Evolutionary conservation across 1,284 basidiomycete genomes (phyloP).

Genomic region (Pseudomicrostroma phylloplanum): DNA sequence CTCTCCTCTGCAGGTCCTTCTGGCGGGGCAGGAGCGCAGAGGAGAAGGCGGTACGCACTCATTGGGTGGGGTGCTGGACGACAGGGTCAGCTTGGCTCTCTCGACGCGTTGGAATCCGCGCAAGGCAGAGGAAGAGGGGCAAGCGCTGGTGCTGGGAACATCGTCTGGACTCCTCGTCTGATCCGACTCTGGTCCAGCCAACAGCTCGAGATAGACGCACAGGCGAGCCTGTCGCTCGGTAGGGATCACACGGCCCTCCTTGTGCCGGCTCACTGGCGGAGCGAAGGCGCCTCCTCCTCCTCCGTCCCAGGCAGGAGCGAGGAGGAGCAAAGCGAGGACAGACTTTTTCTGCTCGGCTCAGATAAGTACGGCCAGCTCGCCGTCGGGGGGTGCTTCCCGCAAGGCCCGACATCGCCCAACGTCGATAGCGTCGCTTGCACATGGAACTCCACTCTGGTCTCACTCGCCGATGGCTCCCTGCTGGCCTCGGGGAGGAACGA

Average conservation of each 20-base stretch:
- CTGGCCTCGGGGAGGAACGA: background rate
- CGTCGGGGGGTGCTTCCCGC: background rate
- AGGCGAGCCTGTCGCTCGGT: slow-evolving; percentile 1
- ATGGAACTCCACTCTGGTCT: slow-evolving; percentile 2
- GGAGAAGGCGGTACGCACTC: background rate
- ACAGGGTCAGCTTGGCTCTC: slow-evolving; percentile 14
- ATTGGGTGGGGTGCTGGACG: slow-evolving; percentile 16
- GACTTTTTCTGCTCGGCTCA: slow-evolving; percentile 8
- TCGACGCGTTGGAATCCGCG: too few relatives aligned
- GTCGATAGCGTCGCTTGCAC: background rate
- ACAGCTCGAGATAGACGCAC: too few relatives aligned
- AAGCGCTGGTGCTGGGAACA: too few relatives aligned
- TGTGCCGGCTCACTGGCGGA: slow-evolving; percentile 1
- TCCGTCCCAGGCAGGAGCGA: background rate
- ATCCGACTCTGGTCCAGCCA: too few relatives aligned
- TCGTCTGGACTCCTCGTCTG: too few relatives aligned
- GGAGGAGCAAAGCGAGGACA: background rate
- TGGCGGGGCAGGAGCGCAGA: background rate
- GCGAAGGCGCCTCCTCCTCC: background rate
- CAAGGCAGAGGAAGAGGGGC: too few relatives aligned
- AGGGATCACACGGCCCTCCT: slow-evolving; percentile 9
- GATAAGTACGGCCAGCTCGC: slow-evolving; percentile 8
- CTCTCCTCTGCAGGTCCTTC: too few relatives aligned
- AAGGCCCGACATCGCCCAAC: background rate
- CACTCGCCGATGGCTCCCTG: background rate